Evolutionary conservation across 2,329 filamentous ascomycete species (phyloP), one percentile per base, ranked within the genome.

Genomic region (Penicillium sp.): DNA sequence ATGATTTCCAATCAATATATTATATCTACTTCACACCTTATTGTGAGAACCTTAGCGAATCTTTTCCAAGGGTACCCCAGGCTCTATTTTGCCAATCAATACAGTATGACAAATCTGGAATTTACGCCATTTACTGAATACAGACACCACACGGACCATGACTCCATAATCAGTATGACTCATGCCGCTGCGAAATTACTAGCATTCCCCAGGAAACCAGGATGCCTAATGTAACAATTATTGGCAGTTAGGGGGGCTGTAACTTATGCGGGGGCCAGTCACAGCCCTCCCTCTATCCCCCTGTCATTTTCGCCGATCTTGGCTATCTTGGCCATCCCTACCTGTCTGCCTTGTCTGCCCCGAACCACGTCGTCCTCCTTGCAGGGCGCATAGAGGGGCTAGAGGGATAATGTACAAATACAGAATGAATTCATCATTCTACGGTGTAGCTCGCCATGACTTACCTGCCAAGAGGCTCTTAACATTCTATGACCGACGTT

Each of bases 121-220:
- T n/a, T n/a, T 14, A 18, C 18, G n/a, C 27, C 44, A 31, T 37
- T 35, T 22, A 23, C 29, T 37, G 20, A 8, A 27, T 22, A 4
- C 20, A 33, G 25, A 27, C 6, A 14, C 8, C n/a, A 33, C 51
- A 47, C 51, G 37, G 45, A 40, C 51, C 45, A 15, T 43, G 14
- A 29, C n/a, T 53, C 42, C 12, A 33, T 53, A 46, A 46, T 29
- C 11, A 12, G 35, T 40, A 25, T 37, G 49, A 37, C 31, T 15
- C 23, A 22, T 49, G 46, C 46, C 46, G 40, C 46, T 54, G 52
- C 18, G 33, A 35, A 44, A 20, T 20, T 22, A 18, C n/a, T 23
- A 46, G 29, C 37, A 54, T 49, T 40, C 46, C 46, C 46, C 46
- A 49, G 31, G 46, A 49, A 48, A 49, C 46, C 22, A 26, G 31